Percentiles rank a stretch among this genome's conserved stretches.
Evolutionary conservation across 2,329 filamentous ascomycete species (phyloP).

Genomic region (Scytalidium sp.): DNA sequence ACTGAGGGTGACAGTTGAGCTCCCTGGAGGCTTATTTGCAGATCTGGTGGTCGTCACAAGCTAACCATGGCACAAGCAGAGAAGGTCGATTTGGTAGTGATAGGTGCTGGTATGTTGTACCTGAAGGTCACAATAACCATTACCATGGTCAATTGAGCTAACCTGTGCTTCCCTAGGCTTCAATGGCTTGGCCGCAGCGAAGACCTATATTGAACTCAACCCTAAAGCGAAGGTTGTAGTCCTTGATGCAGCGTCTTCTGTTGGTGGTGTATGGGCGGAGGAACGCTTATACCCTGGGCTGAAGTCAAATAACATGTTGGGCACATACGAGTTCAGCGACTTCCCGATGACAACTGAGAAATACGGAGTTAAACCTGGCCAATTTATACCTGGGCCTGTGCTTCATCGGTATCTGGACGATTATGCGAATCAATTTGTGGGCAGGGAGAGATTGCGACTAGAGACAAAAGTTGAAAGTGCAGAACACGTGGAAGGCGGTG

Average conservation of each 20-base stretch:
- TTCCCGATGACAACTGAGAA: constrained; percentile 61
- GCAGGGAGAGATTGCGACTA: constrained; percentile 45
- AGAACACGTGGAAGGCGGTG: constrained; percentile 37
- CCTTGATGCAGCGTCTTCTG: constrained; percentile 51
- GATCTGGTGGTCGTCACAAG: neutral
- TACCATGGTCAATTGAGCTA: constrained; percentile 1
- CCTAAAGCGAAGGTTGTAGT: constrained; percentile 51
- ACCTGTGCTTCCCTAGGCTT: constrained; percentile 32
- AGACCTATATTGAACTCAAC: constrained; percentile 55
- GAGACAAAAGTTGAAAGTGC: constrained; percentile 45
- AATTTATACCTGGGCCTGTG: constrained; percentile 55
- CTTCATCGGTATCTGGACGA: constrained; percentile 54
- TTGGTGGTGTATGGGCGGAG: constrained; percentile 68
- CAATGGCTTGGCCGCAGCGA: constrained; percentile 57
- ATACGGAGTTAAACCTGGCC: constrained; percentile 41
- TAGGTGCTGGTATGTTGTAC: constrained; percentile 44
- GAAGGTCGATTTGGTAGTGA: constrained; percentile 29
- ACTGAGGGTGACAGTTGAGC: no score
- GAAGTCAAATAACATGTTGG: constrained; percentile 69
- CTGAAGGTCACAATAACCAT: neutral
- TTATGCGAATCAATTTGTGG: constrained; percentile 49
- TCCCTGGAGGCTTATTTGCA: neutral
- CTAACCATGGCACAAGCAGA: constrained; percentile 1
- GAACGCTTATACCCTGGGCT: constrained; percentile 64
- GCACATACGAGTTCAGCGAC: constrained; percentile 70